Evolutionary conservation across 371 early-diverging fungal species (phyloP).

Genomic region (Syncephalastrum sp.): DNA sequence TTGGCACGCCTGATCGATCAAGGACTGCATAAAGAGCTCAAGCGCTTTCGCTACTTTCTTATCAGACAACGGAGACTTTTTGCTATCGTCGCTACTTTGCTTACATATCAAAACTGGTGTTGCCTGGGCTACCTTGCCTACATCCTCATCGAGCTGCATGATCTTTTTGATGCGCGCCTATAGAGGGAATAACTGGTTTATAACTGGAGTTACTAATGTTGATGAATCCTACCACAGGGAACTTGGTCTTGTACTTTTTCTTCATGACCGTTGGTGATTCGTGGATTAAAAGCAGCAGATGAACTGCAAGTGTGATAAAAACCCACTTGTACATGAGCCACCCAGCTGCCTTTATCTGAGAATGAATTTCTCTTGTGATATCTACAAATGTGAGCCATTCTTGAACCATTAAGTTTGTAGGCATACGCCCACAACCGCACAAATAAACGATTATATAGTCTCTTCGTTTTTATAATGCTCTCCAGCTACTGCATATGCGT

Average conservation of each 20-base stretch:
- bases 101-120: constrained; percentile 97
- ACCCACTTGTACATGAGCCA: no score
- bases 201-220: neutral
- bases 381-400: no score
- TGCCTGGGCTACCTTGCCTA: constrained; percentile 99
- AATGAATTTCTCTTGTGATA: no score
- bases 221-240: constrained; percentile 72
- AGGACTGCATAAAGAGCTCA: constrained; percentile 91
- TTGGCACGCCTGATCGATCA: constrained; percentile 84
- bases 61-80: neutral
- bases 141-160: constrained; percentile 99
- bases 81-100: constrained; percentile 16
- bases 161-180: constrained; percentile 99
- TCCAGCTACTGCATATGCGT: no score
- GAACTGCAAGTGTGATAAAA: no score
- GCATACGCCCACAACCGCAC: no score
- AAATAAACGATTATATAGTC: no score
- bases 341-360: no score
- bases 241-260: constrained; percentile 89
- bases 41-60: constrained; percentile 78
- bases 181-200: constrained; percentile 9
- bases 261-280: constrained; percentile 49
- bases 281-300: no score
- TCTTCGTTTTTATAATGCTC: no score
- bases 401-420: no score